A percentile compares a stretch with the other conserved stretches of the same genome.
Conservation (phyloP, 2,329 filamentous ascomycete species). For the Colletotrichum cuscutae region DNA sequence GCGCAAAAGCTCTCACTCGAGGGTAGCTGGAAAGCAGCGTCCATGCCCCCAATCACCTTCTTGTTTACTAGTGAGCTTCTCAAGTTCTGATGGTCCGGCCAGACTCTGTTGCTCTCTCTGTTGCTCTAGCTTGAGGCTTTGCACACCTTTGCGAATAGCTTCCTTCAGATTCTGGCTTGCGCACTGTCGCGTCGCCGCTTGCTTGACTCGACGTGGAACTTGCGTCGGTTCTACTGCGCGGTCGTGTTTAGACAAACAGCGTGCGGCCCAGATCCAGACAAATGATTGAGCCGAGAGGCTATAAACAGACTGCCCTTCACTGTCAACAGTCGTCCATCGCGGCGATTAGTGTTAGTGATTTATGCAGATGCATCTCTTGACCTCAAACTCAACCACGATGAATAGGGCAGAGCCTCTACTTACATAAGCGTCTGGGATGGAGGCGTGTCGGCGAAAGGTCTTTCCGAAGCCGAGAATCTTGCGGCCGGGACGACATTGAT, state of each 20-base stretch:
- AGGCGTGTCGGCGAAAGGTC: neutral
- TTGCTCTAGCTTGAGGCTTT: neutral
- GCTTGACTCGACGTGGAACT: neutral
- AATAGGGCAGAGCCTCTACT: neutral
- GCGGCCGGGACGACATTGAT: too few species aligned
- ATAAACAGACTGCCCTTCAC: neutral
- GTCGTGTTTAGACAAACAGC: neutral
- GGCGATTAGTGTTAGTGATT: neutral
- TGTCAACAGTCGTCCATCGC: neutral
- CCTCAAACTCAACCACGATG: too few species aligned
- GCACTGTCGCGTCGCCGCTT: constrained; percentile 22
- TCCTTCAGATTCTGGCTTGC: constrained; percentile 1
- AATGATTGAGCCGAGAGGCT: neutral
- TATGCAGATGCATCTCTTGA: neutral
- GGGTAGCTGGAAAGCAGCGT: neutral
- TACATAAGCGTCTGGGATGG: neutral
- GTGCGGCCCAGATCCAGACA: neutral
- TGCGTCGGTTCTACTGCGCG: neutral
- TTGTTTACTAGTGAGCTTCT: neutral
- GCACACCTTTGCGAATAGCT: constrained; percentile 23
- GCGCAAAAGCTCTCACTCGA: neutral
- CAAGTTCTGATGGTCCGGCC: neutral
- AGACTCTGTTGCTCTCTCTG: too few species aligned
- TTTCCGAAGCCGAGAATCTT: neutral
- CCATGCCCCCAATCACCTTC: constrained; percentile 24